Conservation (phyloP, 106 monocot genomes). For the Dactylorhiza incarnata region DNA sequence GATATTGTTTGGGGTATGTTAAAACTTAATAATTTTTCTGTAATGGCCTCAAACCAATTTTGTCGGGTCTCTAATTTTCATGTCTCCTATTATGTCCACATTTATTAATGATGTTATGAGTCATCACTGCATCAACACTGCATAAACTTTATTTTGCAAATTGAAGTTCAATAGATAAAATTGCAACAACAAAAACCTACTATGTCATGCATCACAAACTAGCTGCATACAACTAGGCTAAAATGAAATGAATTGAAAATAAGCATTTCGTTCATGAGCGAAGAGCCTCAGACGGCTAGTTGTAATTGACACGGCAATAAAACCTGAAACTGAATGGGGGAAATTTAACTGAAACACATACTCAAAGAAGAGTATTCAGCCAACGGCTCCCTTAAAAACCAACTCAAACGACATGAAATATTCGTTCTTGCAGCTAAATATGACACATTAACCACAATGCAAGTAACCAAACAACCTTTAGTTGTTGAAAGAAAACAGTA, state of each 20-base stretch:
- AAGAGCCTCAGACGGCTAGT: not conserved
- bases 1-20: too few species aligned
- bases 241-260: not conserved
- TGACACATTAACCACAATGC: not conserved
- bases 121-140: too few species aligned
- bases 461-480: not conserved
- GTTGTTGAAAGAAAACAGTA: not conserved
- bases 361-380: not conserved
- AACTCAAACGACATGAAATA: not conserved
- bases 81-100: too few species aligned
- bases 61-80: too few species aligned
- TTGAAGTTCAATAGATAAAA: too few species aligned
- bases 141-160: too few species aligned
- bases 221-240: not conserved
- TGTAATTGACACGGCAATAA: not conserved
- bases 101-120: too few species aligned
- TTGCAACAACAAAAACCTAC: too few species aligned
- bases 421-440: not conserved
- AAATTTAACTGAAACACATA: not conserved
- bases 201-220: too few species aligned
- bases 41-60: too few species aligned
- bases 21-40: too few species aligned
- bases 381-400: not conserved
- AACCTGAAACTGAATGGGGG: not conserved
- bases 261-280: not conserved